A percentile compares a stretch with the other conserved stretches of the same genome.
Conservation (phyloP, 192 early-diverging fungal species). For the Umbelopsis isabellina region DNA sequence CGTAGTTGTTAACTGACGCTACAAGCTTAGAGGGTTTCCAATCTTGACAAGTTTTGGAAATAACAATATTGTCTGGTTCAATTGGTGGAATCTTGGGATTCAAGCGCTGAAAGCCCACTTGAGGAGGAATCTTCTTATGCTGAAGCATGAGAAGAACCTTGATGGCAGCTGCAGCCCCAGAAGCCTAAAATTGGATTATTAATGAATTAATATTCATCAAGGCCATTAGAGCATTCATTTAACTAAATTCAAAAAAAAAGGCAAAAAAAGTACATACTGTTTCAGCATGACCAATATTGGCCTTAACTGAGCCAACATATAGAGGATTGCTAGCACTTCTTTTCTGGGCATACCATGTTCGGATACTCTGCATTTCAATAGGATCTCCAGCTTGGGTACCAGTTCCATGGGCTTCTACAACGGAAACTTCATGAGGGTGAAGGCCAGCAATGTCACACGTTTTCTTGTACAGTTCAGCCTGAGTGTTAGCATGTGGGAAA, state of each 20-base stretch:
- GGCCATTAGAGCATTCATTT: neutral
- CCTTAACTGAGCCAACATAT: slow-evolving; percentile 22
- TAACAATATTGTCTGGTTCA: neutral
- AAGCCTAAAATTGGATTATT: neutral
- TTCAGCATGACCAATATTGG: slow-evolving; percentile 19
- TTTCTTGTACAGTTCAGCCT: neutral
- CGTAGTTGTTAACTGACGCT: neutral
- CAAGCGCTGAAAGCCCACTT: neutral
- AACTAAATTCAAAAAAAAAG: neutral
- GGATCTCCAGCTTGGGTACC: slow-evolving; percentile 24
- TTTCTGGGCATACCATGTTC: neutral
- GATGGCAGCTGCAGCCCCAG: neutral
- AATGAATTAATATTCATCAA: neutral
- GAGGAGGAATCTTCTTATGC: neutral
- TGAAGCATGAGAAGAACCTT: slow-evolving; percentile 6
- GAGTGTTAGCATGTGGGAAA: neutral
- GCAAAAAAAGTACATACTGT: neutral
- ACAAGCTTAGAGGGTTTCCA: neutral
- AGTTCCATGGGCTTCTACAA: slow-evolving; percentile 24
- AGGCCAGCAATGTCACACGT: slow-evolving; percentile 12
- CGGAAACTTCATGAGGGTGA: neutral
- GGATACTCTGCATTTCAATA: slow-evolving; percentile 8
- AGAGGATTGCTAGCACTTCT: slow-evolving; percentile 14
- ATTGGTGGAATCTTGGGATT: neutral
- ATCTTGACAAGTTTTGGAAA: neutral